Evolutionary conservation across 202 grass and related monocot species (phyloP), one percentile per base, ranked within the genome.

Genomic region (Miscanthus sacchariflorus): DNA sequence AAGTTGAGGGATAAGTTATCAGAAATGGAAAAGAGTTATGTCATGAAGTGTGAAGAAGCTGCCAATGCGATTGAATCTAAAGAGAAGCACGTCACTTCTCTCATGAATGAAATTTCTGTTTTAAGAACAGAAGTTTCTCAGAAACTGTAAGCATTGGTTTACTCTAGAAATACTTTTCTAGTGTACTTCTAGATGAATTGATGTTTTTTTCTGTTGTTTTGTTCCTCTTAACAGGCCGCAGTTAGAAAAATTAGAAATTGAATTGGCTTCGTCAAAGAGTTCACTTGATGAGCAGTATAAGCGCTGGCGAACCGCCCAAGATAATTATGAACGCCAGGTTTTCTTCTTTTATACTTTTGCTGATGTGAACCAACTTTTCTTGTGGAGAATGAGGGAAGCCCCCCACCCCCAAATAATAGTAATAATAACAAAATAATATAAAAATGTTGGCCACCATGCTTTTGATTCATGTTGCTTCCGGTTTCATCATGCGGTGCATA

Each of bases 251-350:
- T 58, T 99, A 54, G 90, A 95, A 88, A 76, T 87, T 68, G 84
- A 95, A 27, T 58, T 95, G 84, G 91, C 91, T 39, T 95, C 93
- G 13, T 78, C 93, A 39, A 99, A 96, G 90, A 88, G 77, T 85
- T 90, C 89, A 79, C 72, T 99, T 78, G 94, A 99, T 70, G 89
- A 86, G 79, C 94, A 96, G 46, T 88, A 86, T 52, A 96, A 90
- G 74, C 93, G 93, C 68, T 99, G 97, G 97, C 89, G 94, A 76
- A 93, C 59, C 27, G 76, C 94, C 8, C 94, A 99, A 67, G 90
- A 95, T 63, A 99, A 99, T 74, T 99, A 95, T 71, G 97, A 99
- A 84, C 91, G 97, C 38, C 97, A 99, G 94, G 97, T 99, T 91
- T 76, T 5, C 35, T 35, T 42, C 40, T 76, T 70, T 25, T 65